These are phyloP conservation scores for Selaginella tamariscina DNA, from an alignment of 75 land plant genomes.

Conservation along the genomic window DNA sequence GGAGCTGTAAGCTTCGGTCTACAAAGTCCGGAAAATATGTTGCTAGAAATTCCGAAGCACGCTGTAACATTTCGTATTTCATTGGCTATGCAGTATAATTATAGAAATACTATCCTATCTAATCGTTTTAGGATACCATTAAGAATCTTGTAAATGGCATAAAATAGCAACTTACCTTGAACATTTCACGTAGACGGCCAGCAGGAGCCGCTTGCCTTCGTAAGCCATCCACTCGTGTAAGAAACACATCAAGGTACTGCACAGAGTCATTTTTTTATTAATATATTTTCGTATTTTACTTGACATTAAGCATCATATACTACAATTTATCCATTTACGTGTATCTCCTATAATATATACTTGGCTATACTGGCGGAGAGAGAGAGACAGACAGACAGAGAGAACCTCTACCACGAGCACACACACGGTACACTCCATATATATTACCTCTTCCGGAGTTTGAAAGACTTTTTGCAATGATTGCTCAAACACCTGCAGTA, in stretches of 20 bases:
- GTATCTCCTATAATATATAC: too few relatives aligned
- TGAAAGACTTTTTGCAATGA: slow-evolving; percentile 58
- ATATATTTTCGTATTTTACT: too few relatives aligned
- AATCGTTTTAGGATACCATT: background rate
- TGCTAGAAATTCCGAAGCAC: slow-evolving; percentile 60
- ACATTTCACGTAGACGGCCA: slow-evolving; percentile 41
- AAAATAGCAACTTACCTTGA: slow-evolving; percentile 41
- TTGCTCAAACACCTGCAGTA: slow-evolving; percentile 77
- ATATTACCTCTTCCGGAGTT: slow-evolving; percentile 59
- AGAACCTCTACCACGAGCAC: too few relatives aligned
- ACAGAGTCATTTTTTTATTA: too few relatives aligned
- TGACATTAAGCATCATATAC: too few relatives aligned
- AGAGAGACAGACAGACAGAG: too few relatives aligned
- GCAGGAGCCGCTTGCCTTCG: slow-evolving; percentile 41
- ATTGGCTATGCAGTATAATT: too few relatives aligned
- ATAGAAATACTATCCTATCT: slow-evolving; percentile 10
- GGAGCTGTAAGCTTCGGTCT: slow-evolving; percentile 43
- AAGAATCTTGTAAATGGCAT: background rate
- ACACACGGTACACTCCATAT: too few relatives aligned
- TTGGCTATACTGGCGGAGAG: too few relatives aligned
- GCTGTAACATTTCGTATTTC: slow-evolving; percentile 60
- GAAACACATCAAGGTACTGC: slow-evolving; percentile 79
- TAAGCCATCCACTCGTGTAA: slow-evolving; percentile 73
- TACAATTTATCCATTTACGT: background rate
- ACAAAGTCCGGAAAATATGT: slow-evolving; percentile 37